These are phyloP conservation scores for Ophiocordyceps australis DNA, from an alignment of 2,329 filamentous ascomycete species.

Conservation along the genomic window DNA sequence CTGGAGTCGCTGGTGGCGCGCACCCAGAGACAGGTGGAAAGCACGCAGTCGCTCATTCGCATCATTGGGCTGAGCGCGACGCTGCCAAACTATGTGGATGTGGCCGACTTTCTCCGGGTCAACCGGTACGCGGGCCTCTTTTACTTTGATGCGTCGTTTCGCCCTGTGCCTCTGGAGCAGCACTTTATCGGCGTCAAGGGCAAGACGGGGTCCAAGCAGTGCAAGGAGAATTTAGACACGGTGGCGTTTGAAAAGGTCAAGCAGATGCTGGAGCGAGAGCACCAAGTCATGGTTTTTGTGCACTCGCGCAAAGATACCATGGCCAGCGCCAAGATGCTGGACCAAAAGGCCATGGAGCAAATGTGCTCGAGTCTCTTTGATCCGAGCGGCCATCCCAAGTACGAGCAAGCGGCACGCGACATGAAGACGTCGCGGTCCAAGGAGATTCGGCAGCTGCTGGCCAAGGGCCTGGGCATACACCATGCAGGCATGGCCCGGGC, in stretches of 20 bases:
- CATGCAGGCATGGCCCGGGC: conserved; percentile 93
- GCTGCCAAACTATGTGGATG: conserved; percentile 88
- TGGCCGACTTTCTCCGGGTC: conserved; percentile 91
- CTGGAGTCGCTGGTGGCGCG: conserved; percentile 89
- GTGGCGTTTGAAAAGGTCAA: conserved; percentile 87
- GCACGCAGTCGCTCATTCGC: conserved; percentile 90
- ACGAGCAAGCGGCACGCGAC: conserved; percentile 62
- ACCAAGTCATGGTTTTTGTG: conserved; percentile 98
- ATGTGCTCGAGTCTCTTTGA: conserved; percentile 70
- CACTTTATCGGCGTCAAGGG: conserved; percentile 95
- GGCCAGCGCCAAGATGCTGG: conserved; percentile 67
- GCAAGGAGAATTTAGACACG: conserved; percentile 74
- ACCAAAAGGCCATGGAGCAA: conserved; percentile 72
- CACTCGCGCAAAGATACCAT: conserved; percentile 92
- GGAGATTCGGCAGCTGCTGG: conserved; percentile 75
- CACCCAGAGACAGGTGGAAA: conserved; percentile 92
- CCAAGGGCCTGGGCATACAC: conserved; percentile 85
- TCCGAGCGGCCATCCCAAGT: conserved; percentile 58
- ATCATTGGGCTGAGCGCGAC: conserved; percentile 93
- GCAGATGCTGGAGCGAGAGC: conserved; percentile 79
- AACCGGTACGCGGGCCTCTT: conserved; percentile 87
- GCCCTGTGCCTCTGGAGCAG: conserved; percentile 88
- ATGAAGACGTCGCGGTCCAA: conserved; percentile 73
- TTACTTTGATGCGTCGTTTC: conserved; percentile 92
- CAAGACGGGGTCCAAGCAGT: conserved; percentile 64